phyloP scores from a whole-genome alignment of 1,139 yeast genomes.

The Hyphopichia burtonii region DNA sequence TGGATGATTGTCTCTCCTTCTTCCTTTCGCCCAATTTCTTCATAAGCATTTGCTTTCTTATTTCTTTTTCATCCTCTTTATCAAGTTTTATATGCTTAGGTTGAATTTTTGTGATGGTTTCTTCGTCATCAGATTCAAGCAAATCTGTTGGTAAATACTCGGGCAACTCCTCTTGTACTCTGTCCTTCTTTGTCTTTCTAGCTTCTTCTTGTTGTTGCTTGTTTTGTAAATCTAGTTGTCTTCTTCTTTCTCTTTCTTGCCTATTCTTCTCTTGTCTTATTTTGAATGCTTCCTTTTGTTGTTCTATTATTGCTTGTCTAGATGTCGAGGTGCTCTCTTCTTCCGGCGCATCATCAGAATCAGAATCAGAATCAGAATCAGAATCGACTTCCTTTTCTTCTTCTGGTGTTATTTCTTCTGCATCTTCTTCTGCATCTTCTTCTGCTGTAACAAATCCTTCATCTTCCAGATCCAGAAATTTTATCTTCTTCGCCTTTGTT shows the following conservation, averaged over 20 bases:
- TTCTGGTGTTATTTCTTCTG: slow-evolving; percentile 9
- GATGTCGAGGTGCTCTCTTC: slow-evolving; percentile 38
- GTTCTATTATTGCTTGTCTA: slow-evolving; percentile 29
- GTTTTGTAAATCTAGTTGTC: slow-evolving; percentile 45
- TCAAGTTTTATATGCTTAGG: slow-evolving; percentile 40
- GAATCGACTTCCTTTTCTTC: slow-evolving; percentile 11
- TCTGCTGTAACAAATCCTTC: slow-evolving; percentile 20
- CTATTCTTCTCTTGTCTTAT: slow-evolving; percentile 33
- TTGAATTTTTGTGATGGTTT: slow-evolving; percentile 10
- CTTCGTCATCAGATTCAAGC: slow-evolving; percentile 23
- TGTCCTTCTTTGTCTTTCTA: slow-evolving; percentile 9
- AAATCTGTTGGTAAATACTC: slow-evolving; percentile 53
- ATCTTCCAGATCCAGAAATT: slow-evolving; percentile 20
- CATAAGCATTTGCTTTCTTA: slow-evolving; percentile 29
- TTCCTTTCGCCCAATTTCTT: slow-evolving; percentile 45
- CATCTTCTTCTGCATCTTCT: slow-evolving; percentile 9
- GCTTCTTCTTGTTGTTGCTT: slow-evolving; percentile 38
- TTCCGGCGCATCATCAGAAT: slow-evolving; percentile 50
- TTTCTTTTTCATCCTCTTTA: slow-evolving; percentile 31
- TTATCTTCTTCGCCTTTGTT: slow-evolving; percentile 18
- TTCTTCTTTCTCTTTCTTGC: slow-evolving; percentile 48
- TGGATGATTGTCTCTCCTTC: slow-evolving; percentile 31
- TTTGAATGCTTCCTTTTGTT: slow-evolving; percentile 32
- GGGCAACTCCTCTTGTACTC: slow-evolving; percentile 32
- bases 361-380: slow-evolving; percentile 22